These are phyloP conservation scores for Yamadazyma atlantica DNA, from an alignment of 1,139 yeast genomes.

Conservation along the genomic window DNA sequence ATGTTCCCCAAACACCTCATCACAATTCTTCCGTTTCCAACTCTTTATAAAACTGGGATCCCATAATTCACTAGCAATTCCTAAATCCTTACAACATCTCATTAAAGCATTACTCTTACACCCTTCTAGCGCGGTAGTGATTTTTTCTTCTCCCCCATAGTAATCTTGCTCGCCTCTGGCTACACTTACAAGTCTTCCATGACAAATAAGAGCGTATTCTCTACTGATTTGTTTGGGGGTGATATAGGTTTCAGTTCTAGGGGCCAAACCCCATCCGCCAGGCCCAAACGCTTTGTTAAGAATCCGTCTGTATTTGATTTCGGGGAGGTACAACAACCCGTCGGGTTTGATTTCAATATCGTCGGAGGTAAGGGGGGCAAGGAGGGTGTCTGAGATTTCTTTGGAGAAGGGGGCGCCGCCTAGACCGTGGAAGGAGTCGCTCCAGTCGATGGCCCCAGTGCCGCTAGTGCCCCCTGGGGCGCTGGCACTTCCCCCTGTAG, in stretches of 20 bases:
- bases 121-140: constrained; percentile 96
- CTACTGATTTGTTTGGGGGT: constrained; percentile 67
- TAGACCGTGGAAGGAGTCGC: constrained; percentile 77
- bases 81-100: constrained; percentile 97
- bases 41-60: constrained; percentile 85
- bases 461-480: too few relatives aligned
- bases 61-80: constrained; percentile 96
- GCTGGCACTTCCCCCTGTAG: too few relatives aligned
- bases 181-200: constrained; percentile 85
- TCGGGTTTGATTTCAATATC: constrained; percentile 96
- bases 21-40: constrained; percentile 76
- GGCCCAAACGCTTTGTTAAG: constrained; percentile 93
- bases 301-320: constrained; percentile 88
- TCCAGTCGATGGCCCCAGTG: constrained; percentile 51
- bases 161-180: constrained; percentile 97
- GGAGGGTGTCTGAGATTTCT: constrained; percentile 57
- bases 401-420: constrained; percentile 73
- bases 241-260: constrained; percentile 80
- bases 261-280: constrained; percentile 98
- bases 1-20: constrained; percentile 85
- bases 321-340: constrained; percentile 88
- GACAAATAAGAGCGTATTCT: constrained; percentile 85
- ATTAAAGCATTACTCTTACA: constrained; percentile 94
- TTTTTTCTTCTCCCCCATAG: constrained; percentile 75
- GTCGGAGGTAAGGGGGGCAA: constrained; percentile 57